These are phyloP conservation scores for Pythium dissotocum DNA, from an alignment of 352 stramenopile genomes.

Conservation along the genomic window DNA sequence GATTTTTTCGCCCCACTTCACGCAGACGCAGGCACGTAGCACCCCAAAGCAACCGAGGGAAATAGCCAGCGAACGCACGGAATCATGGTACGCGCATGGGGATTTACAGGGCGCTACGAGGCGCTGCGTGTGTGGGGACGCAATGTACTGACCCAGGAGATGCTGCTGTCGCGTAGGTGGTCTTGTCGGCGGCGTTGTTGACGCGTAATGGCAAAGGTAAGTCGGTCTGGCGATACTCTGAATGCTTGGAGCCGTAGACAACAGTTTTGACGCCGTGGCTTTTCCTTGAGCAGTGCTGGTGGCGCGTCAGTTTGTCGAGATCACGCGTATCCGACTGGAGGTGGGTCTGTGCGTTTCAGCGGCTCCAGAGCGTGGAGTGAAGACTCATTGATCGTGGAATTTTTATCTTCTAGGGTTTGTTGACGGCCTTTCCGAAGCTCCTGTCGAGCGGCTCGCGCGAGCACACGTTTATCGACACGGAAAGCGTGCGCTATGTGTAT, in stretches of 20 bases:
- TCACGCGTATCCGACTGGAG: slow-evolving; percentile 98
- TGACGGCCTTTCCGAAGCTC: slow-evolving; percentile 99
- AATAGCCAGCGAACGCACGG: background rate
- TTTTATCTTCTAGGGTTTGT: slow-evolving; percentile 73
- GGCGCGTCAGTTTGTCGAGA: slow-evolving; percentile 98
- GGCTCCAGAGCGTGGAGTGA: background rate
- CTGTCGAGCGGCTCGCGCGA: slow-evolving; percentile 92
- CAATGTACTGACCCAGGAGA: background rate
- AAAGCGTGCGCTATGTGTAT: slow-evolving; percentile 98
- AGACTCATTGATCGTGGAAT: background rate
- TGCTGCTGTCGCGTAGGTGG: slow-evolving; percentile 74
- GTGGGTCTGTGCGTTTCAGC: slow-evolving; percentile 27
- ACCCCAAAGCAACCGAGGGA: background rate
- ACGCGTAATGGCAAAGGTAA: slow-evolving; percentile 94
- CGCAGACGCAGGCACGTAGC: slow-evolving; percentile 33
- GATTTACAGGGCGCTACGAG: background rate
- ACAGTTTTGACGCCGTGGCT: background rate
- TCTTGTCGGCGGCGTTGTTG: slow-evolving; percentile 95
- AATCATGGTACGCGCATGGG: slow-evolving; percentile 19
- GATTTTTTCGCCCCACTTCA: slow-evolving; percentile 35
- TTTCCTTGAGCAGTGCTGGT: slow-evolving; percentile 81
- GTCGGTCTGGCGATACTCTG: slow-evolving; percentile 9
- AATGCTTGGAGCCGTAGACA: background rate
- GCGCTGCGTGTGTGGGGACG: background rate
- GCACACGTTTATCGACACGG: slow-evolving; percentile 99